Evolutionary conservation across 306 rosid genomes (phyloP).

Genomic region (Hippophae tibetana): DNA sequence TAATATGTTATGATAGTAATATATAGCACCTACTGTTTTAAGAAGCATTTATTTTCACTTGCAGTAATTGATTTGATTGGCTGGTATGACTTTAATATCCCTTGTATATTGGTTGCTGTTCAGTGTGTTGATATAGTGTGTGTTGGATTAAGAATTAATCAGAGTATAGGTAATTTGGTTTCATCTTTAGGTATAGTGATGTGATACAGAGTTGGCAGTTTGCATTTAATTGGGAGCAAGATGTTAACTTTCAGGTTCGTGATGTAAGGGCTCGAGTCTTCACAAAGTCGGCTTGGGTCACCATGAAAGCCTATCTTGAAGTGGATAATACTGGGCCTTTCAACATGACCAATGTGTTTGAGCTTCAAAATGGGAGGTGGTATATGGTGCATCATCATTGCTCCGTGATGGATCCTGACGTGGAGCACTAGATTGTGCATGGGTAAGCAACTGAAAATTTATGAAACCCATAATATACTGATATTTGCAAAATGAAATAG

Average conservation of each 20-base stretch:
- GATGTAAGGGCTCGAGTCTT: constrained; percentile 81
- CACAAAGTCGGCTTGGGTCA: constrained; percentile 92
- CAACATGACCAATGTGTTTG: constrained; percentile 68
- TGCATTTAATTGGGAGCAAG: constrained; percentile 83
- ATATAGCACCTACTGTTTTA: no score
- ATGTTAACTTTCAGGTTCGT: constrained; percentile 72
- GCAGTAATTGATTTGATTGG: no score
- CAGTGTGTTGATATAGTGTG: no score
- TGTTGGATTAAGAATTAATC: not conserved
- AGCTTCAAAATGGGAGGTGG: constrained; percentile 79
- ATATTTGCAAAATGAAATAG: constrained; percentile 29
- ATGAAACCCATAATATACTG: constrained; percentile 34
- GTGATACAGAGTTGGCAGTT: constrained; percentile 91
- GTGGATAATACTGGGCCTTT: constrained; percentile 67
- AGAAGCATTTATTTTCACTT: no score
- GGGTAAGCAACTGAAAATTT: constrained; percentile 30
- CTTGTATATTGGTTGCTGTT: no score
- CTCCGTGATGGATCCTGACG: constrained; percentile 74
- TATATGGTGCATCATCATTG: constrained; percentile 95
- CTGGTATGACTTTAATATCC: no score
- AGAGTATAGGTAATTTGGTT: constrained; percentile 11
- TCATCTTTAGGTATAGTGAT: constrained; percentile 51
- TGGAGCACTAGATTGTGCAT: constrained; percentile 56
- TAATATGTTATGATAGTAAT: no score
- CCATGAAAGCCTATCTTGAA: constrained; percentile 74